Evolutionary conservation across 139 green algal genomes (phyloP).

Genomic region (Ettlia oleoabundans): DNA sequence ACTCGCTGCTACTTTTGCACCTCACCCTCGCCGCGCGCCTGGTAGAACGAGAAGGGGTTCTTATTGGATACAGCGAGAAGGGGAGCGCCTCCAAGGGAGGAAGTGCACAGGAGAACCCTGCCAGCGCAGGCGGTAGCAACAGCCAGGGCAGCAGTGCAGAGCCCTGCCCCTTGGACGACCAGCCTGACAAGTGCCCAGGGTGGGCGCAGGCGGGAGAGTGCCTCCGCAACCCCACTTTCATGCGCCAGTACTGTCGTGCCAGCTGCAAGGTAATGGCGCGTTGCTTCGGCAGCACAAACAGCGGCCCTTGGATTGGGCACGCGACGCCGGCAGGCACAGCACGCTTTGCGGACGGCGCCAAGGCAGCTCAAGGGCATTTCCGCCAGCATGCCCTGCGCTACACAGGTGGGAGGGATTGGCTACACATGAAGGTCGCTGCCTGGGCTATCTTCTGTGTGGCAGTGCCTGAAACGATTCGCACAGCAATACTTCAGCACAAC

Average conservation of each 20-base stretch:
- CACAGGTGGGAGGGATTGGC: neutral
- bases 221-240: slow-evolving; percentile 3
- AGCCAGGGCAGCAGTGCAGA: no score
- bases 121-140: no score
- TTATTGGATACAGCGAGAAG: no score
- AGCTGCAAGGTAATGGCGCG: neutral
- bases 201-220: neutral
- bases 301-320: slow-evolving; percentile 17
- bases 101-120: no score
- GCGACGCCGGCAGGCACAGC: slow-evolving; percentile 12
- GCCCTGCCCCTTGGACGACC: slow-evolving; percentile 15
- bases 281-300: neutral
- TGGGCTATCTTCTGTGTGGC: neutral
- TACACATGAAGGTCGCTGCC: neutral
- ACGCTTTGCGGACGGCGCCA: neutral
- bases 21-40: no score
- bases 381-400: neutral
- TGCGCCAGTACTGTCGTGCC: neutral
- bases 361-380: slow-evolving; percentile 1
- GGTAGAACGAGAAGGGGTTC: no score
- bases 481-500: neutral
- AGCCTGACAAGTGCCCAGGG: neutral
- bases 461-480: neutral
- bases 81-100: no score
- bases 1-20: no score